Evolutionary conservation across 768 basidiomycete genomes (phyloP).

Genomic region (Leccinum aurantiacum): DNA sequence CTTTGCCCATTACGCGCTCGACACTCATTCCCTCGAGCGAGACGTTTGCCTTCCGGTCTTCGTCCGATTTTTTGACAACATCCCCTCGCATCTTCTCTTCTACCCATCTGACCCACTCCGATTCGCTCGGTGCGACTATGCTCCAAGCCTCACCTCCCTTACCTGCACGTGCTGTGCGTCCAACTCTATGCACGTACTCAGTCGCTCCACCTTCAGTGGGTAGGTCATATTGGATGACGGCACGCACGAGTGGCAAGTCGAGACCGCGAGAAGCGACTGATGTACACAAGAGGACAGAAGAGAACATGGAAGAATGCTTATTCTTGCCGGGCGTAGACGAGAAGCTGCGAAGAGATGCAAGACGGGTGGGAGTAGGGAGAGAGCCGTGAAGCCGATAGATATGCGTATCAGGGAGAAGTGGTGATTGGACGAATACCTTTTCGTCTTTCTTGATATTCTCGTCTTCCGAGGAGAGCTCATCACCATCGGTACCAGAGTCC

Average conservation of each 20-base stretch:
- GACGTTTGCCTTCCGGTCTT: constrained; percentile 40
- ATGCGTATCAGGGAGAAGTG: constrained; percentile 77
- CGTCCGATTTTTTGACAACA: constrained; percentile 25
- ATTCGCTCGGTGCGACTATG: constrained; percentile 84
- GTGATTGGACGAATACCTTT: constrained; percentile 57
- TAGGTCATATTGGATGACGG: constrained; percentile 94
- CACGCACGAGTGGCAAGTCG: constrained; percentile 90
- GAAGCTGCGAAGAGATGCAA: constrained; percentile 82
- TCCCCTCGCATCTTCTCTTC: constrained; percentile 75
- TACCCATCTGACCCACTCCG: constrained; percentile 89
- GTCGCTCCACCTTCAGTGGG: constrained; percentile 96
- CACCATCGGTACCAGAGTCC: constrained; percentile 25
- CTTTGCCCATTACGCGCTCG: constrained; percentile 70
- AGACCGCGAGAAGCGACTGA: constrained; percentile 98
- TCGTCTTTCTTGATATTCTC: constrained; percentile 33
- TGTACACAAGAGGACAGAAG: constrained; percentile 88
- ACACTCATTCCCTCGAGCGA: constrained; percentile 59
- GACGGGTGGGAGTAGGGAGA: constrained; percentile 75
- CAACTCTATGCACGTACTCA: constrained; percentile 96
- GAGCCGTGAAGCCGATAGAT: constrained; percentile 94
- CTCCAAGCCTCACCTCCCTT: constrained; percentile 96
- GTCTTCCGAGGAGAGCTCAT: constrained; percentile 27
- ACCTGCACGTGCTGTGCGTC: constrained; percentile 94
- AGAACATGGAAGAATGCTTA: constrained; percentile 34
- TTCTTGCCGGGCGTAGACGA: constrained; percentile 43